Evolutionary conservation across 2,329 filamentous ascomycete species (phyloP).

Genomic region (Tolypocladium ovalisporum): DNA sequence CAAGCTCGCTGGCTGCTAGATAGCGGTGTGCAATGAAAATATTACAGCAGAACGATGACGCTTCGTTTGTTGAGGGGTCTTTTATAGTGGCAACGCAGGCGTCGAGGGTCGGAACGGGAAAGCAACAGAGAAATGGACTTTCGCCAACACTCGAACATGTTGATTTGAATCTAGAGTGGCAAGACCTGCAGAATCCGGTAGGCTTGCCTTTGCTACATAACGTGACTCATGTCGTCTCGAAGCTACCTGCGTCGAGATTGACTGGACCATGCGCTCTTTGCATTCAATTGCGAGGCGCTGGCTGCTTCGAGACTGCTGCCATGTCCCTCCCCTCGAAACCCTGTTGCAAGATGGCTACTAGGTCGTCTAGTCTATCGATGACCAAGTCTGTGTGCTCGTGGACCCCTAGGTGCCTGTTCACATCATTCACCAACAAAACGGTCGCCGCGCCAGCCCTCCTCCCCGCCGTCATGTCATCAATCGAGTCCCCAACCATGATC

Average conservation of each 20-base stretch:
- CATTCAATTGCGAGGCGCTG: neutral
- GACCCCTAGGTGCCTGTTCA: conserved; percentile 57
- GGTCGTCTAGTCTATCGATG: conserved; percentile 61
- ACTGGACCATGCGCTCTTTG: neutral
- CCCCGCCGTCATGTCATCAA: conserved; percentile 90
- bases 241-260: neutral
- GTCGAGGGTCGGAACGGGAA: conserved; percentile 10
- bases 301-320: neutral
- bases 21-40: neutral
- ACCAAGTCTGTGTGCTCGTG: conserved; percentile 71
- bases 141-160: conserved; percentile 6
- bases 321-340: conserved; percentile 52
- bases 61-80: conserved; percentile 4
- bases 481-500: conserved; percentile 65
- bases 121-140: neutral
- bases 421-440: conserved; percentile 77
- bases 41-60: neutral
- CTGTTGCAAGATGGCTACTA: conserved; percentile 62
- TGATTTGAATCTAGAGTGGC: conserved; percentile 6
- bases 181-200: neutral
- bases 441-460: conserved; percentile 76
- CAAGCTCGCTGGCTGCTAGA: conserved; percentile 6
- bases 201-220: neutral
- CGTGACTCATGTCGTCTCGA: neutral
- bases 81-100: conserved; percentile 11